A percentile compares a stretch with the other conserved stretches of the same genome.
These are phyloP conservation scores for Cyberlindnera mycetangii DNA, from an alignment of 805 yeast genomes.

Conservation along the genomic window DNA sequence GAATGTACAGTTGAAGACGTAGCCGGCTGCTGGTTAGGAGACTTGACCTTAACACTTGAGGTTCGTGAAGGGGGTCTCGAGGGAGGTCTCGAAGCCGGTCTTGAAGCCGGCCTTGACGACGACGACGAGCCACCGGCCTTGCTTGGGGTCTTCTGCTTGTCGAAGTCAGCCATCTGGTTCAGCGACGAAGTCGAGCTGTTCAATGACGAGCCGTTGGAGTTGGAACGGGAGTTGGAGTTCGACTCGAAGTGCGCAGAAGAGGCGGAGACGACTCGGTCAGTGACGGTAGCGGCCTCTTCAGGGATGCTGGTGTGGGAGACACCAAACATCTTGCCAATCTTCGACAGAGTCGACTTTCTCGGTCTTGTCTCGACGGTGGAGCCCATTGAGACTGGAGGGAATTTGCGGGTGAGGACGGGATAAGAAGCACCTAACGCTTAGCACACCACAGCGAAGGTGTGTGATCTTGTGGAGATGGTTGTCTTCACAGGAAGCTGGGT, in stretches of 20 bases:
- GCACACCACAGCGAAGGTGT: no score
- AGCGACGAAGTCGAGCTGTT: constrained; percentile 18
- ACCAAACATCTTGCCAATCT: constrained; percentile 30
- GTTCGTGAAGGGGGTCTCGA: constrained; percentile 21
- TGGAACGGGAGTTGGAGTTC: constrained; percentile 4
- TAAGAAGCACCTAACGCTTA: no score
- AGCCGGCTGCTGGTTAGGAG: constrained; percentile 5
- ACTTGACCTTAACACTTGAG: constrained; percentile 13
- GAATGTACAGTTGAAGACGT: background rate
- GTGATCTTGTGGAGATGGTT: no score
- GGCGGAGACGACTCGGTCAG: background rate
- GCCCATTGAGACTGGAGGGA: constrained; percentile 8
- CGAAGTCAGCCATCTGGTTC: constrained; percentile 12
- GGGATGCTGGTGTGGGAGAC: constrained; percentile 13
- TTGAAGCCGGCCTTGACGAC: no score
- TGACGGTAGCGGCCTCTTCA: constrained; percentile 3
- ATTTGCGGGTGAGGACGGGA: no score
- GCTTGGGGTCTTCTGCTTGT: constrained; percentile 9
- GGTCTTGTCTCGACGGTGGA: constrained; percentile 19
- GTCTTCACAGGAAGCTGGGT: no score
- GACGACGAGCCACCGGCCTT: no score
- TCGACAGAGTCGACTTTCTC: constrained; percentile 30
- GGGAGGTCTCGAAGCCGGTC: constrained; percentile 17
- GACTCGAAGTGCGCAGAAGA: background rate
- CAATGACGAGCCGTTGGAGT: constrained; percentile 11